phyloP scores from a whole-genome alignment of 2,329 filamentous ascomycete genomes.

The Endocalyx cinctus region DNA sequence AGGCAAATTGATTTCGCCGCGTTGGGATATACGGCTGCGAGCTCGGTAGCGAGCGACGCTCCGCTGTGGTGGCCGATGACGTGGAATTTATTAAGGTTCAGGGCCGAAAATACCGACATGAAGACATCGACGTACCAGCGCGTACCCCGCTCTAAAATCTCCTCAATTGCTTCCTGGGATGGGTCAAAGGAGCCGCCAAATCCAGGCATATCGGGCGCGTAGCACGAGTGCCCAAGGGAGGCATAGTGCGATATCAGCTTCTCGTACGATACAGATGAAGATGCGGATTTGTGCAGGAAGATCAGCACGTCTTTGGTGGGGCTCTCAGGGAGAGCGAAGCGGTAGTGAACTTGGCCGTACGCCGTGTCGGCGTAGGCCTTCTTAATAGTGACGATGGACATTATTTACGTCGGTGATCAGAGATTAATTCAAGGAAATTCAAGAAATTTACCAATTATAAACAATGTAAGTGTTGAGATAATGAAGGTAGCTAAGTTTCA shows the following conservation, averaged over 20 bases:
- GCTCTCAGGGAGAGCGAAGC: conserved; percentile 1
- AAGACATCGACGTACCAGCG: conserved; percentile 12
- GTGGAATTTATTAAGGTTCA: conserved; percentile 6
- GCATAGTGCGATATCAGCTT: conserved; percentile 5
- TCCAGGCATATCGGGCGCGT: conserved; percentile 16
- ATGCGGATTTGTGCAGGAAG: conserved; percentile 10
- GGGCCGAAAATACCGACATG: conserved; percentile 3
- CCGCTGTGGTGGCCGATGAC: conserved; percentile 14
- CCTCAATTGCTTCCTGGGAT: conserved; percentile 2
- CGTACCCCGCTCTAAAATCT: conserved; percentile 2
- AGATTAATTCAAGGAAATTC: too few species aligned
- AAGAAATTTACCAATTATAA: too few species aligned
- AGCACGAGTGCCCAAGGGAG: conserved; percentile 9
- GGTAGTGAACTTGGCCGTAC: conserved; percentile 8
- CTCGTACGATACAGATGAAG: conserved; percentile 5
- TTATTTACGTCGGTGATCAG: too few species aligned
- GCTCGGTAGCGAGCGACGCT: conserved; percentile 10
- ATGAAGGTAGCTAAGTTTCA: not conserved
- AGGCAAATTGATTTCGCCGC: conserved; percentile 3
- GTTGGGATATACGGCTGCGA: conserved; percentile 8
- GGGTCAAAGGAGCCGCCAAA: conserved; percentile 16
- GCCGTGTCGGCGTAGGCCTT: conserved; percentile 8
- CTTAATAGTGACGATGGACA: not conserved
- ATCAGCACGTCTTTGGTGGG: conserved; percentile 1
- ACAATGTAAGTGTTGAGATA: not conserved